Evolutionary conservation across 352 stramenopile genomes (phyloP).

Genomic region (Globisporangium uncinulatum): DNA sequence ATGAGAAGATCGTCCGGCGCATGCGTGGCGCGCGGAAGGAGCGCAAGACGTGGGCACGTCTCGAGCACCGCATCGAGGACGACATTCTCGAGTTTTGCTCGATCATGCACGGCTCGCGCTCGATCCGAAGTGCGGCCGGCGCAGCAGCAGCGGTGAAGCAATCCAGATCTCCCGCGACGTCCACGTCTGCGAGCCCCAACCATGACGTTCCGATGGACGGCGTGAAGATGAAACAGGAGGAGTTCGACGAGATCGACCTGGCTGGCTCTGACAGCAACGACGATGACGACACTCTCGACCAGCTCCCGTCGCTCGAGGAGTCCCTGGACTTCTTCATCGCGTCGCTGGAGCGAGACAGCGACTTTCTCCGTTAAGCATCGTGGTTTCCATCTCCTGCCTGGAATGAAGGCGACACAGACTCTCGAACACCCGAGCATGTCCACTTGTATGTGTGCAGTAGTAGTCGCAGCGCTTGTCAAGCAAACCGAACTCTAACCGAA

Average conservation of each 20-base stretch:
- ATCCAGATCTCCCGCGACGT: not conserved
- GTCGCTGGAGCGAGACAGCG: constrained; percentile 1
- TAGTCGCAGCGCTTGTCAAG: too few relatives aligned
- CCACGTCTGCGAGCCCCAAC: not conserved
- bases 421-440: too few relatives aligned
- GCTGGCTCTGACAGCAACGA: not conserved
- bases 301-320: constrained; percentile 21
- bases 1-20: constrained; percentile 65
- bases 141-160: not conserved
- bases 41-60: constrained; percentile 31
- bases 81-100: constrained; percentile 18
- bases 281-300: constrained; percentile 1
- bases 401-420: too few relatives aligned
- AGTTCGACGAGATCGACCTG: not conserved
- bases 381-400: too few relatives aligned
- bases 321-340: constrained; percentile 26
- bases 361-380: not conserved
- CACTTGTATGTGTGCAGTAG: too few relatives aligned
- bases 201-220: not conserved
- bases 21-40: constrained; percentile 53
- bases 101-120: not conserved
- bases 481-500: too few relatives aligned
- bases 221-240: constrained; percentile 6
- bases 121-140: not conserved
- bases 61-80: constrained; percentile 58